Conservation (phyloP, 1,139 yeast genomes). For the Blastobotrys indianensis region DNA sequence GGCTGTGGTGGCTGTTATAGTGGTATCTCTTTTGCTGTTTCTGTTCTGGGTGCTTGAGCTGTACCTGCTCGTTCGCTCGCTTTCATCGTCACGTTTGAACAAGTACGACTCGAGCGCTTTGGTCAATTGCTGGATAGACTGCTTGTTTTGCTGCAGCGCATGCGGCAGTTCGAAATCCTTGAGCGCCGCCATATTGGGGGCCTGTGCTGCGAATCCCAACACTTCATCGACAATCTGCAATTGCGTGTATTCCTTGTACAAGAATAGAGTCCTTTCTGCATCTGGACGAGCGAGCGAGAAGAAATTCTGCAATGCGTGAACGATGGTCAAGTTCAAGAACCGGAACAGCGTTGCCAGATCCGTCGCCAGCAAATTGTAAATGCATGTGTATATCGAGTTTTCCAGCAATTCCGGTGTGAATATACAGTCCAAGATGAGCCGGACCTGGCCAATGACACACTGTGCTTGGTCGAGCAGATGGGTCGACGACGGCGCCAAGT, state of each 20-base stretch:
- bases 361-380: constrained; percentile 22
- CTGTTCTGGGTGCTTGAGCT: no score
- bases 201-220: constrained; percentile 16
- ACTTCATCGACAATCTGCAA: constrained; percentile 25
- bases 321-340: constrained; percentile 22
- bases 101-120: constrained; percentile 23
- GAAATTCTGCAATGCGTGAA: constrained; percentile 23
- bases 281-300: constrained; percentile 22
- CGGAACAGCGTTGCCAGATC: constrained; percentile 25
- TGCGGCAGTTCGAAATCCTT: constrained; percentile 21
- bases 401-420: constrained; percentile 19
- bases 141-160: constrained; percentile 20
- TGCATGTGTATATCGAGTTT: constrained; percentile 18
- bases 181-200: constrained; percentile 18
- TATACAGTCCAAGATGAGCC: constrained; percentile 24
- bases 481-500: constrained; percentile 16
- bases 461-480: constrained; percentile 22
- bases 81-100: constrained; percentile 11
- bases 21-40: no score
- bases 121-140: constrained; percentile 21
- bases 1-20: no score
- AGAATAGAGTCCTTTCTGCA: constrained; percentile 25
- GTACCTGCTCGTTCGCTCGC: no score
- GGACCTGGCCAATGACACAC: constrained; percentile 20
- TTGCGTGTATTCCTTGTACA: constrained; percentile 27